Evolutionary conservation across 192 early-diverging fungal species (phyloP), one percentile per base, ranked within the genome.

Genomic region (Backusella parvicylindrica): DNA sequence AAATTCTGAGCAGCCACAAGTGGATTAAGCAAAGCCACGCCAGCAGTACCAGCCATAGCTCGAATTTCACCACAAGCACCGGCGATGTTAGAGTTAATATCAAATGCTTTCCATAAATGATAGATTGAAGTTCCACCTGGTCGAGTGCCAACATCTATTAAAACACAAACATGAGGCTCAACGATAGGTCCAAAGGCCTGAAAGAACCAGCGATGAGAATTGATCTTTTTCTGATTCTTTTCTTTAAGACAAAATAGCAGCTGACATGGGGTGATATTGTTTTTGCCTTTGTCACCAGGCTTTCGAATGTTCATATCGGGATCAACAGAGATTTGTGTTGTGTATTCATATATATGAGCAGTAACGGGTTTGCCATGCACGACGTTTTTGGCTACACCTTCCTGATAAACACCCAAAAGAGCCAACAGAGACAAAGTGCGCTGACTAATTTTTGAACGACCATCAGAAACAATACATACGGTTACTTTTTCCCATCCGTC

Each of bases 41-140:
- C 85, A 53, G 81, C 83, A 11, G 74, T 64, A 56, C 92, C 91
- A 5, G 78, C 77, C 78, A 93, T 92, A 28, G 86, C 91, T 35
- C 82, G 82, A 70, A 95, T 95, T 78, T 95, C 94, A 49, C 94
- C 94, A 82, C 94, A 95, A n/a, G 94, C 94, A 35, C 92, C 94
- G 43, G 83, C 94, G 6, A 94, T 88, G 15, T 91, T 73, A 13
- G 84, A 84, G 78, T 93, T 88, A 30, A 78, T 80, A 78, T 95
- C 88, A 79, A 95, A 95, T 9, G 87, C 82, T 78, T 90, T 92
- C 94, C 94, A 95, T 35, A 95, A 79, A 35, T 89, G 81, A 76
- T 94, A 93, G 23, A 95, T 84, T 11, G 89, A 89, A 0, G 75
- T 87, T 65, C 86, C 87, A 7, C 86, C 87, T 11, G 94, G 94